These are phyloP conservation scores for Suillus occidentalis DNA, from an alignment of 768 basidiomycete species.

Conservation along the genomic window DNA sequence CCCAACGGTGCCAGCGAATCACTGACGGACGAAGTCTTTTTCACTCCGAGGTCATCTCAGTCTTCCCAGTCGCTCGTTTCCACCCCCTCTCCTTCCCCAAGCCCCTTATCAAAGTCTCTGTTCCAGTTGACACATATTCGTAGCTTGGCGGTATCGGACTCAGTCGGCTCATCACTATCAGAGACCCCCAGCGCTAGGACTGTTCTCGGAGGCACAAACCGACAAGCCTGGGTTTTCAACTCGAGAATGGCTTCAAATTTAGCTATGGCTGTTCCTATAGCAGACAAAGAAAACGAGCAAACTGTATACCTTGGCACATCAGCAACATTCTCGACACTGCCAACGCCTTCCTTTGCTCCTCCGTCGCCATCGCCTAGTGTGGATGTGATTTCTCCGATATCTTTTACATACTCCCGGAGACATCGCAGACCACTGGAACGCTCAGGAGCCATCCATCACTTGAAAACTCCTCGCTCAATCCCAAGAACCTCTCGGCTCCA, in stretches of 20 bases:
- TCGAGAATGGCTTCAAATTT: slow-evolving; percentile 6
- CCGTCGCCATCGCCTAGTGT: slow-evolving; percentile 31
- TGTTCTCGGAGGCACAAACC: slow-evolving; percentile 4
- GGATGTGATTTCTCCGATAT: slow-evolving; percentile 23
- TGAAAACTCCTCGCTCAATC: slow-evolving; percentile 9
- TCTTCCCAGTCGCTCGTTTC: slow-evolving; percentile 1
- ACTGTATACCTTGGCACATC: slow-evolving; percentile 16
- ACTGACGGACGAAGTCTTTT: slow-evolving; percentile 6
- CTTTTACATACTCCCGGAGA: slow-evolving; percentile 21
- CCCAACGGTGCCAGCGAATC: not conserved
- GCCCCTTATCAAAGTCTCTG: not conserved
- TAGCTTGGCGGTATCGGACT: not conserved
- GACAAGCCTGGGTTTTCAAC: slow-evolving; percentile 5
- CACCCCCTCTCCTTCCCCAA: slow-evolving; percentile 2
- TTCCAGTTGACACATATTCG: not conserved
- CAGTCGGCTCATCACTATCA: not conserved
- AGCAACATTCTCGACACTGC: slow-evolving; percentile 28
- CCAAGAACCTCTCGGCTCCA: slow-evolving; percentile 10
- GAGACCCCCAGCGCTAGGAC: not conserved
- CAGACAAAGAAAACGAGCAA: slow-evolving; percentile 21
- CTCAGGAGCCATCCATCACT: slow-evolving; percentile 29
- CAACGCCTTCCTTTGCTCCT: slow-evolving; percentile 27
- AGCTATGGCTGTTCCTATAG: slow-evolving; percentile 12
- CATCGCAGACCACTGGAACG: slow-evolving; percentile 34
- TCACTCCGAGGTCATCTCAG: slow-evolving; percentile 4